Conservation (phyloP, 208 protist species). For the Entamoeba invadens region DNA sequence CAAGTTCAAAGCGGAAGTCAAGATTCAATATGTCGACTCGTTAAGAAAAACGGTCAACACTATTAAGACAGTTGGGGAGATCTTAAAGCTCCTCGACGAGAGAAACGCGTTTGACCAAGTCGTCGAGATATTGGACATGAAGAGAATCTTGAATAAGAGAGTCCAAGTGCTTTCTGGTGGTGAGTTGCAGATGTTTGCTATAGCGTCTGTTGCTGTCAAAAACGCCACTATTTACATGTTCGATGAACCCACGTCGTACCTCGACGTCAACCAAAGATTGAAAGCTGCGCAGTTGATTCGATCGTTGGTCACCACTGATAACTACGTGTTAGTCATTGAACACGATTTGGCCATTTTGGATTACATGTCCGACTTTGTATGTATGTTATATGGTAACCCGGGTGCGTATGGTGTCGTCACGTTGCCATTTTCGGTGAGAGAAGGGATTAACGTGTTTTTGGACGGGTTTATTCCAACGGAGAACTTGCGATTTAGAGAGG, state of each 20-base stretch:
- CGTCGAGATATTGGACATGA: constrained; percentile 66
- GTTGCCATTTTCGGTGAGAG: constrained; percentile 91
- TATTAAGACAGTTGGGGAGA: constrained; percentile 60
- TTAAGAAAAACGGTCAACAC: constrained; percentile 78
- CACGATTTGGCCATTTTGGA: constrained; percentile 97
- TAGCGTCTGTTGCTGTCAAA: constrained; percentile 64
- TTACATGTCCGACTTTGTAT: constrained; percentile 99
- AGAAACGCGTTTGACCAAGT: constrained; percentile 63
- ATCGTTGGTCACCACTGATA: constrained; percentile 51
- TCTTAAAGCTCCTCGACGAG: constrained; percentile 47
- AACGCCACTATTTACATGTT: constrained; percentile 89
- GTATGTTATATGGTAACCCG: constrained; percentile 89
- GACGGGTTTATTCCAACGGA: constrained; percentile 96
- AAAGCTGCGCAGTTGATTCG: constrained; percentile 85
- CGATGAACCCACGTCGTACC: constrained; percentile 97
- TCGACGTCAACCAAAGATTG: constrained; percentile 96
- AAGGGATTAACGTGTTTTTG: constrained; percentile 99
- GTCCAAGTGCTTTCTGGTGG: constrained; percentile 90
- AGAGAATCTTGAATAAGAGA: constrained; percentile 64
- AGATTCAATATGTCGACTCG: constrained; percentile 98
- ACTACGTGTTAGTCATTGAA: constrained; percentile 94
- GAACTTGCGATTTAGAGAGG: constrained; percentile 95
- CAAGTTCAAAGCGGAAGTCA: constrained; percentile 84
- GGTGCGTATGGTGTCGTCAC: constrained; percentile 98
- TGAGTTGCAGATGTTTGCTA: constrained; percentile 98